Base-by-base conservation (phyloP, 2,329 filamentous ascomycete genomes). In the Pseudogymnoascus sp. region DNA sequence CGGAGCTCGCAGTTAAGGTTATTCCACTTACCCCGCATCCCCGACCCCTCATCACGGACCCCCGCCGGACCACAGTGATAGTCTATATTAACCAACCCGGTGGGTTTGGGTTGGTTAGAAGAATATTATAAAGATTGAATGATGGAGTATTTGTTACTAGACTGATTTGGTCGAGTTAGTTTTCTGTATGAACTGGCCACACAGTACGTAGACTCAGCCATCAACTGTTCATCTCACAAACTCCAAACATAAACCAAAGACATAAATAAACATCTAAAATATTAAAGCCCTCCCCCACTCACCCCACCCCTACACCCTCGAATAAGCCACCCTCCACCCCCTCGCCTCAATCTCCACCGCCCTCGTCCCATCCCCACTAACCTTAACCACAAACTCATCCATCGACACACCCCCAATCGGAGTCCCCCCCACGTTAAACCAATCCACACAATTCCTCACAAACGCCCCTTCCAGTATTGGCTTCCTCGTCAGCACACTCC, bases 361-460 rank as follows among this genome's bases (percentile, higher is more conserved):
- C 28, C 11, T 57, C 19, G 63, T 66, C 23, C 72, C 72, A 62
- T 71, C 64, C 1, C 10, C 37, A 14, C 67, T 68, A 23, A 75
- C 61, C 57, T 69, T 69, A 65, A 75, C 72, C 10, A 74, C 67
- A 62, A 73, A 72, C 45, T 71, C 64, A 61, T 71, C 67, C 4
- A 69, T 54, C 10, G 65, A 67, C 57, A 70, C 51, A 19, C 64
- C 64, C 2, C 68, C 74, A 69, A 72, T 74, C 11, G 66, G 67
- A 1, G 48, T 19, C 4, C 23, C 31, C 63, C 73, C 74, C 5
- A 65, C 66, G 51, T 3, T 54, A 34, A 68, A 63, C 70, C 65
- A 73, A 19, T 60, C 62, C 6, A 51, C 51, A 45, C 68, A 70
- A 6, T 21, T 63, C 19, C 21, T 64, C 34, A 61, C 66, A 65